Evolutionary conservation across 2,329 filamentous ascomycete species (phyloP), one percentile per base, ranked within the genome.

Genomic region (Juglanconis oblonga): DNA sequence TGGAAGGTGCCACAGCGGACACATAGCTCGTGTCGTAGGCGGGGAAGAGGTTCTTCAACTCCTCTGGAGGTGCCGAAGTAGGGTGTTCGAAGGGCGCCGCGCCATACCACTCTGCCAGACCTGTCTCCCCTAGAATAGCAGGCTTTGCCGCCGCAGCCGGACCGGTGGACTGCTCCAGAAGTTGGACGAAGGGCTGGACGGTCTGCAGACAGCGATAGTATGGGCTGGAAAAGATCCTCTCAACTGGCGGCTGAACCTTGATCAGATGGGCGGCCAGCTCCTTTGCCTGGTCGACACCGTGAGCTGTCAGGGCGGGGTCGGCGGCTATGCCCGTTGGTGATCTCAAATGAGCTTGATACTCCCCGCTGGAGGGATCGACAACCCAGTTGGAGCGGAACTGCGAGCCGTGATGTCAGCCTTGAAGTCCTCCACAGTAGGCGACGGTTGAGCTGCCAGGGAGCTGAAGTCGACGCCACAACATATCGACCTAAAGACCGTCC

Each of bases 331-430:
- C 90, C 5, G 95, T 98, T 1, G 95, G 94, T 42, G 91, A 92
- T 47, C 82, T 86, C 65, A 95, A 86, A 61, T 80, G 81, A 31
- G 89, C 80, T 57, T 82, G 84, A 78, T 98, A 98, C 67, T 81
- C 82, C 56, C 95, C 94, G 42, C 91, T 94, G 63, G 82, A 77
- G 50, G 87, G 86, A 75, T 98, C 88, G 62, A 98, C 91, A 48
- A 86, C 85, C 92, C 93, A 98, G 72, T 90, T 92, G 65, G 90
- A 88, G 64, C 95, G 92, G 75, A 96, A 97, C 93, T 96, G 73
- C 24, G 58, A 42, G 51, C 32, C 53, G 33, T 44, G 38, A 32
- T 40, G 62, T 53, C 62, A 65, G 51, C 48, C 54, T 52, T 54
- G 52, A 32, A 47, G 48, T 38, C 50, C 47, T 48, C 14, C 36